These are phyloP conservation scores for Rhazya stricta DNA, from an alignment of 257 asterid species.

Conservation along the genomic window DNA sequence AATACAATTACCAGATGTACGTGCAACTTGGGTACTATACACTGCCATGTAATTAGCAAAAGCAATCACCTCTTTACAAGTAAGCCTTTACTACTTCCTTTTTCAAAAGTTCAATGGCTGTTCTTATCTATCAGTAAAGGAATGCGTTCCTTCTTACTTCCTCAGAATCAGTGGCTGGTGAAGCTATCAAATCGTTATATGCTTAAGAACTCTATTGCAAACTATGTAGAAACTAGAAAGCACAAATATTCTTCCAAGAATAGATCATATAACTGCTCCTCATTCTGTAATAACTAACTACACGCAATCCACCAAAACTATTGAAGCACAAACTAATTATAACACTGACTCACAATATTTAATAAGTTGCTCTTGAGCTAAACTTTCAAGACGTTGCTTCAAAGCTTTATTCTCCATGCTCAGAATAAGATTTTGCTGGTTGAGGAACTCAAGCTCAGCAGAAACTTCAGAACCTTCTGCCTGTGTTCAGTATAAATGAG, in stretches of 20 bases:
- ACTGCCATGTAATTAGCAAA: background rate
- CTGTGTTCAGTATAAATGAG: conserved; percentile 37
- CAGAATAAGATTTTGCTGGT: conserved; percentile 81
- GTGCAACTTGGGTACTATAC: background rate
- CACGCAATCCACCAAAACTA: background rate
- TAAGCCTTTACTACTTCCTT: background rate
- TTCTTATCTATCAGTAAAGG: background rate
- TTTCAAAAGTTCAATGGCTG: background rate
- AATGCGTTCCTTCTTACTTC: background rate
- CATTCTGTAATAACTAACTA: background rate
- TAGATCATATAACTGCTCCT: background rate
- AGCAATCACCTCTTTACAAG: background rate
- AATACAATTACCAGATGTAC: background rate
- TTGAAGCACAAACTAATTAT: background rate
- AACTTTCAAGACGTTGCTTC: conserved; percentile 77
- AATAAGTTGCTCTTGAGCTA: conserved; percentile 86
- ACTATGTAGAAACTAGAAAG: background rate
- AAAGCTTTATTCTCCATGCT: conserved; percentile 92
- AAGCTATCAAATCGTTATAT: background rate
- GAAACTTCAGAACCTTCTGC: conserved; percentile 81
- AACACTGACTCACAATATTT: conserved; percentile 58
- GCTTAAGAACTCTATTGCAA: background rate
- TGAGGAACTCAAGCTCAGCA: conserved; percentile 87
- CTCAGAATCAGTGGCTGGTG: background rate
- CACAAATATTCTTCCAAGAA: background rate